Conservation (phyloP, 257 asterid genomes). For the Ilex aquifolium region DNA sequence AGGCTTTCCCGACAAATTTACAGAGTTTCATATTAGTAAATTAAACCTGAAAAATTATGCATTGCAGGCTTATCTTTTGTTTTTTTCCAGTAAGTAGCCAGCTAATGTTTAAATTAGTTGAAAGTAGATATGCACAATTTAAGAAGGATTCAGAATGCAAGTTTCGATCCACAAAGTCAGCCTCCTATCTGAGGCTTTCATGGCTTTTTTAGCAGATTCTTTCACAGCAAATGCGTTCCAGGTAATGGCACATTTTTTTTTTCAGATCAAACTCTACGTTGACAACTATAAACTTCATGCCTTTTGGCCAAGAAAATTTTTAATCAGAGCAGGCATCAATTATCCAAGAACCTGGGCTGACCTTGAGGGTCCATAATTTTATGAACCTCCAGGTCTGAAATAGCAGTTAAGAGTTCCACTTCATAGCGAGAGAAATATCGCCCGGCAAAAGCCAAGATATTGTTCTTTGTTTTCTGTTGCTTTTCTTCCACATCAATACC, state of each 20-base stretch:
- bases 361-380: constrained; percentile 96
- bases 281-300: too few relatives aligned
- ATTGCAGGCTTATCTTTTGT: background rate
- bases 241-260: too few relatives aligned
- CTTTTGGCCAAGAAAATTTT: too few relatives aligned
- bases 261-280: too few relatives aligned
- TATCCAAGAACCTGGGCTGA: constrained; percentile 18
- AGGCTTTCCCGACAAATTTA: background rate
- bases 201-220: too few relatives aligned
- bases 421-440: constrained; percentile 68
- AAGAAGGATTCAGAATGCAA: background rate
- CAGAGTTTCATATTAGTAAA: background rate
- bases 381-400: constrained; percentile 61
- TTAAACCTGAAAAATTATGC: background rate
- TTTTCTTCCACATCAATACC: constrained; percentile 93
- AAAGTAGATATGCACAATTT: background rate
- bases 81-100: too few relatives aligned
- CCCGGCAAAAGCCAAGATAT: constrained; percentile 55
- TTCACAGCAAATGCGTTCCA: too few relatives aligned
- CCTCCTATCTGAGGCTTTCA: too few relatives aligned
- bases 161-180: too few relatives aligned
- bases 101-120: too few relatives aligned
- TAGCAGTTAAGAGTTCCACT: constrained; percentile 42
- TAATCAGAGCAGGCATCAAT: constrained; percentile 7
- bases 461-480: constrained; percentile 49